A percentile compares a stretch with the other conserved stretches of the same genome.
These are phyloP conservation scores for Phytophthora kernoviae DNA, from an alignment of 352 stramenopile genomes.

Conservation along the genomic window DNA sequence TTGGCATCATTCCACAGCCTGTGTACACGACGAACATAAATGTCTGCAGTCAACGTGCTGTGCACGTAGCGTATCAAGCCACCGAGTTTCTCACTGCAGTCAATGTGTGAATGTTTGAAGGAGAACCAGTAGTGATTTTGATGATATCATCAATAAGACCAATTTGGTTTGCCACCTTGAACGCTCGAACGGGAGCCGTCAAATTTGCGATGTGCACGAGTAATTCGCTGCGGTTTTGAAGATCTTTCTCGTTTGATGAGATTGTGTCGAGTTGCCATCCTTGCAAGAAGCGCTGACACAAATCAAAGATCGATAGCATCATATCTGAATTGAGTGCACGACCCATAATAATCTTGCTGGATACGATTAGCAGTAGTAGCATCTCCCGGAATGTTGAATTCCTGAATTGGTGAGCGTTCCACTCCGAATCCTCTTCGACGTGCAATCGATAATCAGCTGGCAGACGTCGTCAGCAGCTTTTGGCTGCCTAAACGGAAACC, in stretches of 20 bases:
- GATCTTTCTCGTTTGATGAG: background rate
- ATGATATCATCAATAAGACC: constrained; percentile 17
- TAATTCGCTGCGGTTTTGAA: constrained; percentile 3
- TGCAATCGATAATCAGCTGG: constrained; percentile 29
- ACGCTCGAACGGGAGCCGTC: background rate
- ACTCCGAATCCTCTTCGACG: constrained; percentile 9
- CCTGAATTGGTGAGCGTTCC: background rate
- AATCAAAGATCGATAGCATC: constrained; percentile 8
- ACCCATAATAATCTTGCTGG: constrained; percentile 8
- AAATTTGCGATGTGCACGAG: constrained; percentile 5
- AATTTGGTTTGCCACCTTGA: constrained; percentile 12
- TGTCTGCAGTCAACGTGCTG: background rate
- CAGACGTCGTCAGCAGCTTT: constrained; percentile 13
- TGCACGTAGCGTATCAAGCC: constrained; percentile 5
- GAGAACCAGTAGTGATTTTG: background rate
- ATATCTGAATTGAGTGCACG: background rate
- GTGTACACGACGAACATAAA: constrained; percentile 1
- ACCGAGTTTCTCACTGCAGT: constrained; percentile 11
- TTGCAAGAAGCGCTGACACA: constrained; percentile 17
- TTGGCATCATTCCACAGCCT: constrained; percentile 5
- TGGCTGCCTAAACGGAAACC: constrained; percentile 55
- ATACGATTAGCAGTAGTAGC: constrained; percentile 19
- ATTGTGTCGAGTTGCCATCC: background rate
- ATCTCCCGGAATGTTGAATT: background rate
- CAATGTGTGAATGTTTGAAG: background rate